These are phyloP conservation scores for Pugionium cornutum DNA, from an alignment of 345 rosid genomes.

Conservation along the genomic window DNA sequence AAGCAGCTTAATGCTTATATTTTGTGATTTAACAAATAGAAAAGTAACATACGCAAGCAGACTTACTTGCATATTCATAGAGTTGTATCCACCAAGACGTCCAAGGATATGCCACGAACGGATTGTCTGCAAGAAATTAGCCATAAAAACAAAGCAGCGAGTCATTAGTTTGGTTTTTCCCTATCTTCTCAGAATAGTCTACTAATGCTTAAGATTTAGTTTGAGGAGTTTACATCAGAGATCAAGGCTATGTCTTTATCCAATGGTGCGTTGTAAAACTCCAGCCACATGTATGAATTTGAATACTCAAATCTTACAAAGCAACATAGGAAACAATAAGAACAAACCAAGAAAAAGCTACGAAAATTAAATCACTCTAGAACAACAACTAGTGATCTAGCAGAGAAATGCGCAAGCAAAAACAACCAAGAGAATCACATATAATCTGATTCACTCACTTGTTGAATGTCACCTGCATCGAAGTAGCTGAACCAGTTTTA, in stretches of 20 bases:
- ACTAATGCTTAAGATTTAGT: constrained; percentile 2
- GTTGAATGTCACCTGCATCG: constrained; percentile 78
- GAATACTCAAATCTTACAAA: constrained; percentile 77
- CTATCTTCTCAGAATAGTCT: background rate
- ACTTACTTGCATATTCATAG: constrained; percentile 97
- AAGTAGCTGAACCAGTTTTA: constrained; percentile 76
- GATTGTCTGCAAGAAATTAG: constrained; percentile 59
- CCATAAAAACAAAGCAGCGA: constrained; percentile 19
- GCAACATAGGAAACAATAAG: background rate
- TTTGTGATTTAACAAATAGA: background rate
- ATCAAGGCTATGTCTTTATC: constrained; percentile 81
- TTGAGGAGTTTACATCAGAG: constrained; percentile 62
- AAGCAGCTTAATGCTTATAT: background rate
- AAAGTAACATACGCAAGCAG: constrained; percentile 35
- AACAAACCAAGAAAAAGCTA: background rate
- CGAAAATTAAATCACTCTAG: background rate
- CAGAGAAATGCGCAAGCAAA: background rate
- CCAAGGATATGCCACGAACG: constrained; percentile 95
- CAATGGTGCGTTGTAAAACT: constrained; percentile 75
- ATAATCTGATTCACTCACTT: constrained; percentile 51
- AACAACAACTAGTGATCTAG: background rate
- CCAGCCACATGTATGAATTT: constrained; percentile 89
- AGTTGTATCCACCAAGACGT: constrained; percentile 93
- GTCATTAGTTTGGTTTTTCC: background rate
- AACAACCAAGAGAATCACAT: background rate